Conservation (phyloP, 2,329 filamentous ascomycete species). For the Pseudopyricularia javanii region DNA sequence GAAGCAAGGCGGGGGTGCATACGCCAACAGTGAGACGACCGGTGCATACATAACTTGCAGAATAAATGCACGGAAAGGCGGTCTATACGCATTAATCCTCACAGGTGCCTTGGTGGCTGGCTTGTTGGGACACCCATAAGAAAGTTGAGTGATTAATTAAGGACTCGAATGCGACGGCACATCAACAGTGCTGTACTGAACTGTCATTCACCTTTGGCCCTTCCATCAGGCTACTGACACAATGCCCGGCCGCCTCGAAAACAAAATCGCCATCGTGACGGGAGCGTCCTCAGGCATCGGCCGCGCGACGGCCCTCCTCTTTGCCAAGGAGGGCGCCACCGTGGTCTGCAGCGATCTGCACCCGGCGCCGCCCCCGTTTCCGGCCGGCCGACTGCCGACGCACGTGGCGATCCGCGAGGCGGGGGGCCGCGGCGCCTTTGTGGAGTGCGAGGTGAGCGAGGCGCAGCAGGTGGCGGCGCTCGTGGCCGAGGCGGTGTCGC, state of each 20-base stretch:
- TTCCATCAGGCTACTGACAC: no score
- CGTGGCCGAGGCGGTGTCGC: slow-evolving; percentile 16
- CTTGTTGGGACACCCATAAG: no score
- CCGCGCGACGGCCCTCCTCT: slow-evolving; percentile 34
- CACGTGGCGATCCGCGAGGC: background rate
- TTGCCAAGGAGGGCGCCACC: slow-evolving; percentile 9
- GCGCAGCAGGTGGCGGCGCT: slow-evolving; percentile 14
- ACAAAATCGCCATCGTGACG: slow-evolving; percentile 45
- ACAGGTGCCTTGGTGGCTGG: no score
- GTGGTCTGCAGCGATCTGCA: slow-evolving; percentile 33
- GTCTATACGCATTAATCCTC: no score
- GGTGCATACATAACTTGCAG: no score
- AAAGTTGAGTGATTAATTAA: no score
- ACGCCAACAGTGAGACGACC: no score
- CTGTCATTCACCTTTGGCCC: no score
- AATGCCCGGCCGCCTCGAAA: slow-evolving; percentile 24
- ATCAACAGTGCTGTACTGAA: no score
- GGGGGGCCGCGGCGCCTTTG: slow-evolving; percentile 20
- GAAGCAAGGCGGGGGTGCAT: no score
- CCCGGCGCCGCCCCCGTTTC: slow-evolving; percentile 26
- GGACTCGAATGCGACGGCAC: no score
- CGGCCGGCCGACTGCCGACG: slow-evolving; percentile 14
- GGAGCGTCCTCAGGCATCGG: slow-evolving; percentile 44
- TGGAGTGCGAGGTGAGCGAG: slow-evolving; percentile 27
- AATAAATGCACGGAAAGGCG: no score